These are phyloP conservation scores for Diplogelasinospora grovesii DNA, from an alignment of 495 filamentous ascomycete genomes.

Conservation along the genomic window DNA sequence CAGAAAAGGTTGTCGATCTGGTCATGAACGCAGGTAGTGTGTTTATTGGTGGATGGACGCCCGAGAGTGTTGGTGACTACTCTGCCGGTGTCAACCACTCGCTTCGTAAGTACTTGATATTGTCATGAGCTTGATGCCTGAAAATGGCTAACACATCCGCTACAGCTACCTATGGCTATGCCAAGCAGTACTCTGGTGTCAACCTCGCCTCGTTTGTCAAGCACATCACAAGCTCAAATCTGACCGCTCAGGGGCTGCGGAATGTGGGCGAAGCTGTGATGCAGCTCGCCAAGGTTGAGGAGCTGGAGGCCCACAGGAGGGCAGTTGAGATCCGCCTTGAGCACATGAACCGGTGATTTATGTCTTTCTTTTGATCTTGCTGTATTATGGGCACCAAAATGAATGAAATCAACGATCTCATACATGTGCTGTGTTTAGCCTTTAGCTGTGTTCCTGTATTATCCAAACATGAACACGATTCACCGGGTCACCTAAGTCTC, in stretches of 20 bases:
- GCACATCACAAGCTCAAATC: slow-evolving; percentile 87
- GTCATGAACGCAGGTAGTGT: slow-evolving; percentile 96
- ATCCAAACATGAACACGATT: too few species aligned
- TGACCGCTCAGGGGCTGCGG: slow-evolving; percentile 75
- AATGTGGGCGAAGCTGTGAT: slow-evolving; percentile 86
- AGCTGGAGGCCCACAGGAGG: slow-evolving; percentile 87
- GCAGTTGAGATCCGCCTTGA: slow-evolving; percentile 83
- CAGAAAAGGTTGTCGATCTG: slow-evolving; percentile 61
- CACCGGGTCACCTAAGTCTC: too few species aligned
- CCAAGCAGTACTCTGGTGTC: slow-evolving; percentile 96
- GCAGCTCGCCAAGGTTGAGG: slow-evolving; percentile 88
- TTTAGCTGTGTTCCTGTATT: too few species aligned
- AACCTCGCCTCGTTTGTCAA: slow-evolving; percentile 94
- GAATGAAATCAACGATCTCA: too few species aligned
- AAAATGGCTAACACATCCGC: neutral
- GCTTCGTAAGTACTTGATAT: slow-evolving; percentile 84
- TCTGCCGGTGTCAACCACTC: slow-evolving; percentile 97
- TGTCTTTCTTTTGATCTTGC: too few species aligned
- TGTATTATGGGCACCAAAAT: too few species aligned
- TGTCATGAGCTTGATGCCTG: slow-evolving; percentile 1
- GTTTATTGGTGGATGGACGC: slow-evolving; percentile 92
- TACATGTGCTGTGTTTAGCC: too few species aligned
- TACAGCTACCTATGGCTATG: slow-evolving; percentile 91
- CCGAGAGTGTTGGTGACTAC: slow-evolving; percentile 95
- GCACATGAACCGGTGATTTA: slow-evolving; percentile 46